Percentiles rank a stretch among this genome's conserved stretches.
Conservation (phyloP, 2,329 filamentous ascomycete species). For the Aspergillus quadrilineatus region DNA sequence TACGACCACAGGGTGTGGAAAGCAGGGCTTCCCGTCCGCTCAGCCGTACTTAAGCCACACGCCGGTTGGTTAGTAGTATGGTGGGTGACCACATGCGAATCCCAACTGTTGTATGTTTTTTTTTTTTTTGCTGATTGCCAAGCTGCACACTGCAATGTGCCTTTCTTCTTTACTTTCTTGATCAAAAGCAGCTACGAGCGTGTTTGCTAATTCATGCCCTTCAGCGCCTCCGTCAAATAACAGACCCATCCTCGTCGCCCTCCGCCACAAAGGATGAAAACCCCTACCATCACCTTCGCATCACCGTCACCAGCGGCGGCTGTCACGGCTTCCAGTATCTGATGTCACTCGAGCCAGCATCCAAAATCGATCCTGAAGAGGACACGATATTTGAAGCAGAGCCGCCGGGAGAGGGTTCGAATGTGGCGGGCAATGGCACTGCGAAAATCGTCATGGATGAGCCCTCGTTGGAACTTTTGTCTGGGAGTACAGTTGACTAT, state of each 20-base stretch:
- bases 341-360: constrained; percentile 71
- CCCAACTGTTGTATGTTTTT: constrained; percentile 47
- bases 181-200: background rate
- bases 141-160: constrained; percentile 1
- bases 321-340: constrained; percentile 98
- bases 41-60: constrained; percentile 49
- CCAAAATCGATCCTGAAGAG: constrained; percentile 66
- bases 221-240: constrained; percentile 72
- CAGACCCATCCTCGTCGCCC: constrained; percentile 48
- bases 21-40: constrained; percentile 50
- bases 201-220: background rate
- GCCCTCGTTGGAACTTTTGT: constrained; percentile 80
- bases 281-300: constrained; percentile 79
- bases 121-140: constrained; percentile 10
- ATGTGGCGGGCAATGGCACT: constrained; percentile 43
- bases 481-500: constrained; percentile 93
- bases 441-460: constrained; percentile 89
- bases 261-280: constrained; percentile 52
- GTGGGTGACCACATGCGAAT: constrained; percentile 50
- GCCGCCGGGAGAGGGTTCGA: constrained; percentile 24
- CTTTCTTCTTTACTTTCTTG: background rate
- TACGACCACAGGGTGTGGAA: constrained; percentile 49
- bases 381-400: constrained; percentile 83
- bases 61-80: constrained; percentile 48
- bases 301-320: constrained; percentile 88